Base-by-base conservation (phyloP, 2,329 filamentous ascomycete species). In the Fusarium drepaniforme region DNA sequence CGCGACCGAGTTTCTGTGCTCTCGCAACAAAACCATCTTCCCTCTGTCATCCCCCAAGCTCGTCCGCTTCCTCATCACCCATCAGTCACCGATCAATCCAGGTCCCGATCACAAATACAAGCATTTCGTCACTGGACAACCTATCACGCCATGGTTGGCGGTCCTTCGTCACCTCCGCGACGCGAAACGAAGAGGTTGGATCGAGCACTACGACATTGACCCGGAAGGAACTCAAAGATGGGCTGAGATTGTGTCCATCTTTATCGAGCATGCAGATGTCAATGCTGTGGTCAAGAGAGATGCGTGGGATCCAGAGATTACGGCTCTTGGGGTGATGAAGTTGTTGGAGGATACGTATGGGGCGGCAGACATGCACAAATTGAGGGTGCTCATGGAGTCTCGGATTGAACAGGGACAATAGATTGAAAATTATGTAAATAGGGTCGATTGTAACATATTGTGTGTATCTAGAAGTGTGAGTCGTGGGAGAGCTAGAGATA, bases 1-100 rank as follows among this genome's bases (percentile, higher is more conserved):
- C 38, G 82, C 82, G 2, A 79, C 78, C 2, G 82, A 84, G 44
- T 82, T 81, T 28, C 74, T 82, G 21, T 82, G 81, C 66, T 82
- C 81, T 1, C 77, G 82, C 12, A 78, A 80, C 49, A 81, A 80
- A 53, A 82, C 81, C 7, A 81, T 84, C 37, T 83, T 79, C 60
- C 82, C 82, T 0, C 74, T 81, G 3, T 83, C 82, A 0, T 75
- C 78, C 33, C 80, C 80, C 5, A 46, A 46, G 0, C 75, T 84
- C 4, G 72, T 84, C 21, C 46, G 57, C 9, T 72, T 72, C 33
- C 75, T 83, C 7, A 70, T 83, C 8, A 35, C n/a, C 1, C 64
- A 67, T 46, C 51, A 70, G 1, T 72, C 75, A 13, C 35, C 59
- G 1, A 64, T 64, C 44, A 77, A 76, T 6, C 76, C 74, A 11